These are phyloP conservation scores for Fusarium camptoceras DNA, from an alignment of 2,329 filamentous ascomycete species.

Conservation along the genomic window DNA sequence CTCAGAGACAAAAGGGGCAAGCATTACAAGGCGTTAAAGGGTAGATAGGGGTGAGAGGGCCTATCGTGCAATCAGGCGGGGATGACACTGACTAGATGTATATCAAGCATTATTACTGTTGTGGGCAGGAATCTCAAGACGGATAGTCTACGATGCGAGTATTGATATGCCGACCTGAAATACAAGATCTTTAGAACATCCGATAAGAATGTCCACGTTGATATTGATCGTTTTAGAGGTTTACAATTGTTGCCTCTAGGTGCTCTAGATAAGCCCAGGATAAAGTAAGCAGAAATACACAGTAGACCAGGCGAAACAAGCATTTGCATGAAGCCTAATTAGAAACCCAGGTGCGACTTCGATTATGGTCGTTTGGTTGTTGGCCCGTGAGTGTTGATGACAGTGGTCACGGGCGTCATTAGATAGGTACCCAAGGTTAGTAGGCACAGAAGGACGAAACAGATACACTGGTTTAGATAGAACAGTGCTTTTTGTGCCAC, in stretches of 20 bases:
- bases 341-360: neutral
- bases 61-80: constrained; percentile 4
- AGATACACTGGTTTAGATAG: constrained; percentile 27
- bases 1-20: neutral
- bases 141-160: constrained; percentile 13
- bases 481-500: neutral
- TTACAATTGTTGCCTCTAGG: neutral
- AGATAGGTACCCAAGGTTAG: no score
- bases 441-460: neutral
- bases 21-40: constrained; percentile 37
- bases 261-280: neutral
- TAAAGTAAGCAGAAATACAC: neutral
- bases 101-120: neutral
- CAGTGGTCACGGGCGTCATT: constrained; percentile 16
- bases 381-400: neutral
- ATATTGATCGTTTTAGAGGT: neutral
- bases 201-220: neutral
- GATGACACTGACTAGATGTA: constrained; percentile 1
- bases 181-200: neutral
- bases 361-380: neutral
- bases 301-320: neutral
- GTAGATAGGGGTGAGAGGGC: constrained; percentile 4
- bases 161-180: neutral
- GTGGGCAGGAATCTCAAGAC: constrained; percentile 12
- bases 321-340: neutral